These are phyloP conservation scores for Hsuehochloa calcarea DNA, from an alignment of 176 grass and related monocot genomes.

Conservation along the genomic window DNA sequence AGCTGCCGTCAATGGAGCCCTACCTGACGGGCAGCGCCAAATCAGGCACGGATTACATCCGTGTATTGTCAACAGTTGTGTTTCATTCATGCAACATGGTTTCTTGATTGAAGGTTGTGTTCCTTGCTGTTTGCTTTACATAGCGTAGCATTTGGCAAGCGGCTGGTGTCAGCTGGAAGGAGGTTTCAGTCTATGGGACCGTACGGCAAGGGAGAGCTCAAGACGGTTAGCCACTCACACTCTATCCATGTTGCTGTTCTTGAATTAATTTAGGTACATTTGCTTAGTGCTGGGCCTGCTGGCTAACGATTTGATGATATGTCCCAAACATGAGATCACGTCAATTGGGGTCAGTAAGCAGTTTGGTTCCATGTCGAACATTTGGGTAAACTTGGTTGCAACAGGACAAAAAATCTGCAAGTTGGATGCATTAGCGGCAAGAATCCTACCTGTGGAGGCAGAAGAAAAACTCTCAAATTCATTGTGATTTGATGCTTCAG, in stretches of 20 bases:
- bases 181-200: conserved; percentile 80
- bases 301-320: neutral
- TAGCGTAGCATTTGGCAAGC: conserved; percentile 87
- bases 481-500: neutral
- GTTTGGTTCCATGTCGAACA: neutral
- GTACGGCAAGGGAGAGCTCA: conserved; percentile 65
- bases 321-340: neutral
- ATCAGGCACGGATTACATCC: conserved; percentile 56
- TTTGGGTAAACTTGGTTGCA: neutral
- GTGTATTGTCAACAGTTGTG: neutral
- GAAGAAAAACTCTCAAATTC: neutral
- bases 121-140: conserved; percentile 37
- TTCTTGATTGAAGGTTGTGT: conserved; percentile 29
- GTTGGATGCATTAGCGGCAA: neutral
- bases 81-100: neutral
- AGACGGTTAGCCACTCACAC: conserved; percentile 49
- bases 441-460: neutral
- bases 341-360: neutral
- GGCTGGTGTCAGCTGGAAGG: conserved; percentile 67
- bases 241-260: conserved; percentile 1
- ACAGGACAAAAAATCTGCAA: neutral
- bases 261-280: neutral
- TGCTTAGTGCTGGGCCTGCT: neutral
- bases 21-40: conserved; percentile 58
- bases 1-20: conserved; percentile 64